Evolutionary conservation across 495 filamentous ascomycete species (phyloP), one percentile per base, ranked within the genome.

Genomic region (Rhypophila decipiens): DNA sequence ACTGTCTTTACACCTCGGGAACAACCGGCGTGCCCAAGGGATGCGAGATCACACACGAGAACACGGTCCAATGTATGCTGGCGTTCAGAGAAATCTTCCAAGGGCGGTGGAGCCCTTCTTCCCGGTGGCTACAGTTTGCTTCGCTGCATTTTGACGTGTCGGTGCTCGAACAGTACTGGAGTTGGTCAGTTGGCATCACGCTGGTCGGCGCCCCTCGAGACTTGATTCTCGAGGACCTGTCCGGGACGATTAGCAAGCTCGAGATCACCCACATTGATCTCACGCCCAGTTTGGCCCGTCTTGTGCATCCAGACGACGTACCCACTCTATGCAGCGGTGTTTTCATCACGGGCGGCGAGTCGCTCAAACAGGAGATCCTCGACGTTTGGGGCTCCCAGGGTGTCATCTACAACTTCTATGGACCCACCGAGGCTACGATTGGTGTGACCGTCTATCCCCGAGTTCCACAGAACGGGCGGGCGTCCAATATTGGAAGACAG

Each of bases 381-480:
- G 78, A 86, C 44, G 71, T 61, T 3, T 89, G 85, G 85, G 85
- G 85, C 3, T 67, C 72, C 3, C 61, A 70, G 33, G 64, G 67
- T 9, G 78, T 79, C 18, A 83, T 89, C n/a, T 84, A 86, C 63
- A 89, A 89, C 53, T 83, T 81, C 20, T 84, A 81, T 45, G 90
- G 90, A 4, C 90, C 90, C 1, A 96, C 90, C 0, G 90, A 96
- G 60, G 82, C 85, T 0, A 95, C 90, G 0, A 96, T 96, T 53
- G 90, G 90, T 3, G 83, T 85, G 36, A 87, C 85, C 0, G 88
- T 89, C 64, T 89, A 82, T 50, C 79, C 82, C 9, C 75, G 83
- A 29, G 85, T 95, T 29, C 81, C 81, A 1, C 54, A 63, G 18
- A 80, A 80, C 41, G 88, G 86, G 7, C 86, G 85, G 43, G 71